Conservation (phyloP, 805 yeast species). For the Brettanomyces nanus region DNA sequence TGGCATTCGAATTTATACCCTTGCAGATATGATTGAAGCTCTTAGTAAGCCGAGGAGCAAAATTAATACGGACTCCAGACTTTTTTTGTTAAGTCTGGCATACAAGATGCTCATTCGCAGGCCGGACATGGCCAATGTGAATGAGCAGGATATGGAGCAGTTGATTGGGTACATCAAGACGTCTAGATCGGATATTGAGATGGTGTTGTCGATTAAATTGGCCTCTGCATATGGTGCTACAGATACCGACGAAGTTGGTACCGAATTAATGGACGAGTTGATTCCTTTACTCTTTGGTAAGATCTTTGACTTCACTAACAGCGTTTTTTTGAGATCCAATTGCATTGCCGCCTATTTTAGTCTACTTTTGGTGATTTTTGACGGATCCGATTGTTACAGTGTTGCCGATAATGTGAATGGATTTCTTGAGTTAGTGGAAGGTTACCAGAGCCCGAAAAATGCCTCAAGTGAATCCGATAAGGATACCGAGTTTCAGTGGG, state of each 20-base stretch:
- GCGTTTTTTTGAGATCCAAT: slow-evolving; percentile 10
- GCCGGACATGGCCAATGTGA: slow-evolving; percentile 26
- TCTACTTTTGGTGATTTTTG: slow-evolving; percentile 35
- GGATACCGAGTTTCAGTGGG: slow-evolving; percentile 7
- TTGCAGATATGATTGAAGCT: slow-evolving; percentile 38
- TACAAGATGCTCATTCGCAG: slow-evolving; percentile 38
- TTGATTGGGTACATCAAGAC: slow-evolving; percentile 27
- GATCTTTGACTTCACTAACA: slow-evolving; percentile 6
- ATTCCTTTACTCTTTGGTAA: slow-evolving; percentile 21
- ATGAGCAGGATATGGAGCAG: slow-evolving; percentile 29
- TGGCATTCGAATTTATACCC: slow-evolving; percentile 21
- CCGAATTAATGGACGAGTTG: slow-evolving; percentile 21
- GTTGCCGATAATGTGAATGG: slow-evolving; percentile 36
- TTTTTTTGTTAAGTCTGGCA: slow-evolving; percentile 41
- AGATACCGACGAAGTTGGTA: slow-evolving; percentile 43
- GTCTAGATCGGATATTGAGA: slow-evolving; percentile 26
- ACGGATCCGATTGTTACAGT: slow-evolving; percentile 42
- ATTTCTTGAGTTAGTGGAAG: slow-evolving; percentile 37
- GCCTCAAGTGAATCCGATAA: slow-evolving; percentile 2
- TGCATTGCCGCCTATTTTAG: slow-evolving; percentile 20
- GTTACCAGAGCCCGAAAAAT: slow-evolving; percentile 24
- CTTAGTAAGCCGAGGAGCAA: slow-evolving; percentile 33
- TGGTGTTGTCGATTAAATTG: slow-evolving; percentile 32
- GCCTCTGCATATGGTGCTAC: slow-evolving; percentile 36
- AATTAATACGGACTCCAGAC: slow-evolving; percentile 39